Percentiles rank a stretch among this genome's conserved stretches.
phyloP scores from a whole-genome alignment of 257 asterid species.

The Misopates orontium region DNA sequence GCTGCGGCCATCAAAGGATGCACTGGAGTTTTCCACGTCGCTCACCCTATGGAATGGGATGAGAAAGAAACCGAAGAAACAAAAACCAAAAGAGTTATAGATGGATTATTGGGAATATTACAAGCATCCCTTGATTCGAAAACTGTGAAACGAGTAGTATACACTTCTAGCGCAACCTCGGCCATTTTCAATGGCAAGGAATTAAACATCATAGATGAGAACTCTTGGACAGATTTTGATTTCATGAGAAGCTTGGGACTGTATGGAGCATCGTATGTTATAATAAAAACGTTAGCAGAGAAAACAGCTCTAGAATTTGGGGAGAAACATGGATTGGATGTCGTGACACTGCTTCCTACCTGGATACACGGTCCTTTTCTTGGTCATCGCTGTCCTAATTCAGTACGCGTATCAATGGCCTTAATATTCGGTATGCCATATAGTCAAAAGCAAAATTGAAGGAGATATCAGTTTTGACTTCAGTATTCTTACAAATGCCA shows the following conservation, averaged over 20 bases:
- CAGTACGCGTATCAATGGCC: slow-evolving; percentile 41
- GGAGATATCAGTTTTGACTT: background rate
- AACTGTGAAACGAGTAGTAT: slow-evolving; percentile 49
- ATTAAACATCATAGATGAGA: slow-evolving; percentile 35
- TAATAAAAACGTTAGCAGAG: slow-evolving; percentile 51
- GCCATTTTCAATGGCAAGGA: slow-evolving; percentile 1
- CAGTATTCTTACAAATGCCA: background rate
- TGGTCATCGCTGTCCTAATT: slow-evolving; percentile 40
- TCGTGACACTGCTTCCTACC: slow-evolving; percentile 50
- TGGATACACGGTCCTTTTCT: slow-evolving; percentile 61
- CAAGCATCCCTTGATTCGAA: slow-evolving; percentile 35
- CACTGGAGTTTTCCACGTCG: slow-evolving; percentile 61
- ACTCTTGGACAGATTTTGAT: slow-evolving; percentile 44
- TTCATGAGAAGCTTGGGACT: slow-evolving; percentile 2
- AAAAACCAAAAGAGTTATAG: slow-evolving; percentile 27
- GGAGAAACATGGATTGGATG: slow-evolving; percentile 42
- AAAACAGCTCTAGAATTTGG: slow-evolving; percentile 56
- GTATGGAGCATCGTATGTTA: slow-evolving; percentile 28
- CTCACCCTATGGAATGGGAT: slow-evolving; percentile 47
- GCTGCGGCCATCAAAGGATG: slow-evolving; percentile 57
- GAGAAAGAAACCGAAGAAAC: slow-evolving; percentile 40
- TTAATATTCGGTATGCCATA: slow-evolving; percentile 37
- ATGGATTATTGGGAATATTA: slow-evolving; percentile 40
- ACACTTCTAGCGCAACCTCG: slow-evolving; percentile 39
- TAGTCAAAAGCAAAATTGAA: no score